Evolutionary conservation across 257 asterid genomes (phyloP), one percentile per base, ranked within the genome.

Genomic region (Jasminum sambac): DNA sequence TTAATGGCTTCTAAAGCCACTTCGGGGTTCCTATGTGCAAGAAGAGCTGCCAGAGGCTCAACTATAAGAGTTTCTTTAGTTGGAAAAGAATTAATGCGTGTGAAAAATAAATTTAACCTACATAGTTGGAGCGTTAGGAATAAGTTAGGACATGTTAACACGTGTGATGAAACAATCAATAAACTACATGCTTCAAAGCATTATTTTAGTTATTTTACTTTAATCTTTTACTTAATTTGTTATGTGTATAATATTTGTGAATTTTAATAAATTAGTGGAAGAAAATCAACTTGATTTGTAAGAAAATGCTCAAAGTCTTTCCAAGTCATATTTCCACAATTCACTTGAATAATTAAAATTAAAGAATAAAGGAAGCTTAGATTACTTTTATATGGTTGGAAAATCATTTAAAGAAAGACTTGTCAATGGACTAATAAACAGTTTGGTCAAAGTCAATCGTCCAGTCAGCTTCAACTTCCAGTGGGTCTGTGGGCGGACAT

Each of bases 31-130:
- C 67, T 64, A 16, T 76, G 63, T 8, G 74, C 78, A 0, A 88
- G 84, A 40, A 69, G 73, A 7, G 72, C 50, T 24, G 82, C 95
- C 76, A 88, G 69, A 37, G 85, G 79, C 59, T 74, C 77, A 39
- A 88, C 76, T 24, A 82, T 76, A 19, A 82, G 70, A 2, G 83
- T 82, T 46, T 85, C 90, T 75, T 76, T 84, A 0, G 89, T 89
- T 0, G 89, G 80, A 41, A 88, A 88, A 30, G 4, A 1, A 1
- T 30, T 30, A 30, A 30, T 30, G 4, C 36, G 36, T 30, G 36
- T 30, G 36, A 30, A 30, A 4, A 30, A 30, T 30, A 4, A 30
- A 30, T 30, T 1, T 30, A 1, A 30, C 36, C 1, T 30, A 30
- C 4, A 30, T 30, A 30, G 4, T 4, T 30, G 36, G 4, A 30